Base-by-base conservation (phyloP, 768 basidiomycete genomes). In the Lanmaoa rubissima region DNA sequence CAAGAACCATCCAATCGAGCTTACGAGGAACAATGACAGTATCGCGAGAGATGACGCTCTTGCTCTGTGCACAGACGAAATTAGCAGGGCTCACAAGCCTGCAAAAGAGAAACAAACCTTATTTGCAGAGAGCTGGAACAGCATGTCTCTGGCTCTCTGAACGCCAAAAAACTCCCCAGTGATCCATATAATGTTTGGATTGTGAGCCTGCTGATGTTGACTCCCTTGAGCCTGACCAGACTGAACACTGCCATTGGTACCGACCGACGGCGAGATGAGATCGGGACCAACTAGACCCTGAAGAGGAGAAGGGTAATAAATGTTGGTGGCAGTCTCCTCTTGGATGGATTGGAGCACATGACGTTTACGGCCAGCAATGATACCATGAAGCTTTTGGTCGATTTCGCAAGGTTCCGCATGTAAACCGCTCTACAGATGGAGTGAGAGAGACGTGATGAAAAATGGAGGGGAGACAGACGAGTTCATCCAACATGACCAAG, bases 121-220 rank as follows among this genome's bases (percentile, higher is more conserved):
- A 67, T 82, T 87, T 54, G 87, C 76, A 7, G 94, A 91, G 19
- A 93, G 79, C 69, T 95, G 90, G 72, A 86, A 88, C 11, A 99
- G 75, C 95, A 97, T 98, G 68, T 98, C 96, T 61, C 92, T 81
- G 12, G 96, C 96, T 49, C 96, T 78, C 70, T 96, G 92, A 12
- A 98, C 95, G 17, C 92, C 92, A 61, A 98, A 96, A 70, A 96
- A 97, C 73, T 98, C 96, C 41, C 96, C 96, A 0, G 96, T 98
- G 64, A 99, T 94, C 88, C 92, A 99, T 58, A 98, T 88, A 21
- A 87, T 75, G 69, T 92, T 93, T 57, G 78, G 79, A 55, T 82
- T 84, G 66, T 87, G 82, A 75, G 79, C 72, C 19, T 63, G 63
- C 38, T 55, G 69, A n/a, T 67, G 61, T 28, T 62, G 67, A 36